Evolutionary conservation across 2,329 filamentous ascomycete genomes (phyloP), one percentile per base, ranked within the genome.

Genomic region (Elsinoe ampelina): DNA sequence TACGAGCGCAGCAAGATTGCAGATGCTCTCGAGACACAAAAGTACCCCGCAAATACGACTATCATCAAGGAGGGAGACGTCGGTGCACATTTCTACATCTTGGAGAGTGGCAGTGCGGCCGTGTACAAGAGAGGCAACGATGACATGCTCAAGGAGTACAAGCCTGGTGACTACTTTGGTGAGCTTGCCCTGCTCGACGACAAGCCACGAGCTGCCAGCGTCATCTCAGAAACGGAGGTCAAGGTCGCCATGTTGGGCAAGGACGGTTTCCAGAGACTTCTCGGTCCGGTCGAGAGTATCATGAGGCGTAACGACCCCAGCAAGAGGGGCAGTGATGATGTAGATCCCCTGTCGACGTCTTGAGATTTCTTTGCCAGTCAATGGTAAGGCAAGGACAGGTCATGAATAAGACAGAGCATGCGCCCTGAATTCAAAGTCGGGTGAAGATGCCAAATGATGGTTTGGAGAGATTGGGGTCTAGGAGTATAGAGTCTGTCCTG

Each of bases 1-100:
- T 97, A 97, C 71, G 93, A 98, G 74, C 85, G 93, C 58, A 89
- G 89, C 67, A 98, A 98, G 78, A 96, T 98, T 70, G 92, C 93
- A 60, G 93, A 97, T 72, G 92, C 93, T 1, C 78, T 98, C 57
- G 91, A 97, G 70, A 93, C 91, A 8, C 83, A 86, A 70, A 96
- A 95, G 67, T 95, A 86, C 69, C 80, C 86, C 0, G 75, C 84
- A 6, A 89, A 88, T 19, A 81, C 84, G n/a, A 80, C 81, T 54
- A 95, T 98, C 68, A 97, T 98, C 72, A 79, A 77, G 58, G 89
- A 97, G 72, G 93, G 93, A 54, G 93, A 97, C 68, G 87, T 86
- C 0, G 93, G 93, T 57, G 84, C 95, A 67, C 85, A 88, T 1
- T 97, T 98, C 73, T 98, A 87, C 73, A 82, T 97, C 43, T 77